These are phyloP conservation scores for Andrographis paniculata DNA, from an alignment of 305 asterid genomes.

Conservation along the genomic window DNA sequence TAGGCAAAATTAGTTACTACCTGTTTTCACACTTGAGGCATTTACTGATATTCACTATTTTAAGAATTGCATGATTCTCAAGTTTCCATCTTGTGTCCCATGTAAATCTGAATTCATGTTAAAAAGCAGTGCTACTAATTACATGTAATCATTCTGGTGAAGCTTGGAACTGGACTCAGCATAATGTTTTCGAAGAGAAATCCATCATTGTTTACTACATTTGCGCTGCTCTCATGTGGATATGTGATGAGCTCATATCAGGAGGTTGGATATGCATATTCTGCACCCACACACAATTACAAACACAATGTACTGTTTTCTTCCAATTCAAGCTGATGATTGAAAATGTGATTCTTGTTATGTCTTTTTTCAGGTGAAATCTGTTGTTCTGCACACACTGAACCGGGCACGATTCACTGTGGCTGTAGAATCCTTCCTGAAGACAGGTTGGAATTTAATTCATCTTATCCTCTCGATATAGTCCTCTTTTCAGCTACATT, in stretches of 20 bases:
- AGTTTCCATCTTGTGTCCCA: no score
- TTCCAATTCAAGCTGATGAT: conserved; percentile 11
- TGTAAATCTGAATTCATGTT: no score
- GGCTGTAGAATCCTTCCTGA: conserved; percentile 88
- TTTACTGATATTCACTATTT: no score
- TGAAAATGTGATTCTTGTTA: neutral
- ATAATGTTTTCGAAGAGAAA: conserved; percentile 78
- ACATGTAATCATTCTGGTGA: conserved; percentile 28
- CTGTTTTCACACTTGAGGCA: no score
- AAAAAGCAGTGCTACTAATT: conserved; percentile 30
- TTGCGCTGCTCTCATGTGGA: conserved; percentile 82
- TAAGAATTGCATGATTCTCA: no score
- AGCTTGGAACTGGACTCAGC: conserved; percentile 98
- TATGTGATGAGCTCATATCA: conserved; percentile 89
- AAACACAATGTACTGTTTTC: neutral
- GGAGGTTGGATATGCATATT: conserved; percentile 52
- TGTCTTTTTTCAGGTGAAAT: conserved; percentile 58
- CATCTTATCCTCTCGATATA: neutral
- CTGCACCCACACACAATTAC: conserved; percentile 1
- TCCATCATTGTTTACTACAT: conserved; percentile 82
- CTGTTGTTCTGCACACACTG: conserved; percentile 83
- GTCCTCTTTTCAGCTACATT: neutral
- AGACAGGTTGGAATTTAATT: conserved; percentile 45
- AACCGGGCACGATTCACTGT: conserved; percentile 94
- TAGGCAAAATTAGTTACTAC: no score